These are phyloP conservation scores for Penicillium mononematosum DNA, from an alignment of 495 filamentous ascomycete species.

Conservation along the genomic window DNA sequence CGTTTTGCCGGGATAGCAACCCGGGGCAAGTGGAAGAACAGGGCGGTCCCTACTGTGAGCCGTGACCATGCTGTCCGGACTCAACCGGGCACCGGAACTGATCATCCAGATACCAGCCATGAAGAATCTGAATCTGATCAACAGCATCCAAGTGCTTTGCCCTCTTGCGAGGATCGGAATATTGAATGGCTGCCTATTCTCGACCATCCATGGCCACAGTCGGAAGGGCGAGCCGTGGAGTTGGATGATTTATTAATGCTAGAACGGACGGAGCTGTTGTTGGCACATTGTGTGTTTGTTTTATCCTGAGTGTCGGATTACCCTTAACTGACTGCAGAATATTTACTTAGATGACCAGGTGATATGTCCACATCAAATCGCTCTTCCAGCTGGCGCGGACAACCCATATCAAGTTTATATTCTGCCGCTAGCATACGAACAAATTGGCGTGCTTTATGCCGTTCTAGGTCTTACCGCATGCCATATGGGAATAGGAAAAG, in stretches of 20 bases:
- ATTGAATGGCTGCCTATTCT: background rate
- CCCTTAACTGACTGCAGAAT: background rate
- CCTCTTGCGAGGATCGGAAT: too few relatives aligned
- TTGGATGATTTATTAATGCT: conserved; percentile 11
- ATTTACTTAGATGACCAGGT: conserved; percentile 32
- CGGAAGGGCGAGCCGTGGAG: background rate
- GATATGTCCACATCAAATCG: conserved; percentile 42
- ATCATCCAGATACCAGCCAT: conserved; percentile 10
- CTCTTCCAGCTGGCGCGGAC: conserved; percentile 23
- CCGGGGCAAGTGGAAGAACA: conserved; percentile 39
- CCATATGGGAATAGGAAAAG: conserved; percentile 32
- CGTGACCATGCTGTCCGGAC: background rate
- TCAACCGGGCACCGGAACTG: background rate
- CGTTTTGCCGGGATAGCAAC: conserved; percentile 41
- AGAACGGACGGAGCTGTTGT: conserved; percentile 16
- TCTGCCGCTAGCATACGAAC: conserved; percentile 36
- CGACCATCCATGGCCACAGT: background rate
- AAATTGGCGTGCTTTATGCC: conserved; percentile 36
- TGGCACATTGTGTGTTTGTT: conserved; percentile 29
- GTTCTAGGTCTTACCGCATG: conserved; percentile 38
- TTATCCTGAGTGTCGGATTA: background rate
- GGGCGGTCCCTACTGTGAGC: conserved; percentile 6
- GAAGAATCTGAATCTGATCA: background rate
- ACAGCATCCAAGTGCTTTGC: background rate
- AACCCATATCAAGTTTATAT: conserved; percentile 42